These are phyloP conservation scores for Hymenotorrendiella dingleyae DNA, from an alignment of 2,329 filamentous ascomycete genomes.

Conservation along the genomic window DNA sequence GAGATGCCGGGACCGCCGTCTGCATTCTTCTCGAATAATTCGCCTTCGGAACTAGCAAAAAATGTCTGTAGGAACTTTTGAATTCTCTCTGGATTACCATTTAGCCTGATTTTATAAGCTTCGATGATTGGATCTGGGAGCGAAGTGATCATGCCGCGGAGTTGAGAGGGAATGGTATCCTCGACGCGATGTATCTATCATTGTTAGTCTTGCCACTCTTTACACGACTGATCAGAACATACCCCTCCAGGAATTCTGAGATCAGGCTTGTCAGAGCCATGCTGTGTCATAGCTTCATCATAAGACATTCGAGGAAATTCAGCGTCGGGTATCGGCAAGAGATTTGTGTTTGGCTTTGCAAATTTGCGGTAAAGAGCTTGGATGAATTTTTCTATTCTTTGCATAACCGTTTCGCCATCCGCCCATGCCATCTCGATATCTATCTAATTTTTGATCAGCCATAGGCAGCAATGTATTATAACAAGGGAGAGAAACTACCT, in stretches of 20 bases:
- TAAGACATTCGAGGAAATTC: conserved; percentile 52
- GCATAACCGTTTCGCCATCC: conserved; percentile 64
- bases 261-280: conserved; percentile 92
- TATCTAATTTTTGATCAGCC: conserved; percentile 46
- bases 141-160: conserved; percentile 69
- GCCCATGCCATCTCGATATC: conserved; percentile 94
- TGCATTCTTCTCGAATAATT: conserved; percentile 58
- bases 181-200: conserved; percentile 60
- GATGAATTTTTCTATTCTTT: conserved; percentile 25
- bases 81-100: conserved; percentile 46
- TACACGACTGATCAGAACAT: conserved; percentile 18
- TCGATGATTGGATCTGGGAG: conserved; percentile 67
- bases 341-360: conserved; percentile 1
- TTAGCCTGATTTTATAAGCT: conserved; percentile 60
- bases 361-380: conserved; percentile 21
- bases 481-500: conserved; percentile 46
- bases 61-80: conserved; percentile 61
- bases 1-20: conserved; percentile 78
- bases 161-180: conserved; percentile 53
- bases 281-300: conserved; percentile 67
- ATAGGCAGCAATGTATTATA: conserved; percentile 1
- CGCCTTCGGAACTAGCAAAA: conserved; percentile 58
- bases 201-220: conserved; percentile 21
- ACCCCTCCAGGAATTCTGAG: conserved; percentile 66
- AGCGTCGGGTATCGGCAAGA: conserved; percentile 5